phyloP scores from a whole-genome alignment of 768 basidiomycete genomes.

The Daedaleopsis sinensis region DNA sequence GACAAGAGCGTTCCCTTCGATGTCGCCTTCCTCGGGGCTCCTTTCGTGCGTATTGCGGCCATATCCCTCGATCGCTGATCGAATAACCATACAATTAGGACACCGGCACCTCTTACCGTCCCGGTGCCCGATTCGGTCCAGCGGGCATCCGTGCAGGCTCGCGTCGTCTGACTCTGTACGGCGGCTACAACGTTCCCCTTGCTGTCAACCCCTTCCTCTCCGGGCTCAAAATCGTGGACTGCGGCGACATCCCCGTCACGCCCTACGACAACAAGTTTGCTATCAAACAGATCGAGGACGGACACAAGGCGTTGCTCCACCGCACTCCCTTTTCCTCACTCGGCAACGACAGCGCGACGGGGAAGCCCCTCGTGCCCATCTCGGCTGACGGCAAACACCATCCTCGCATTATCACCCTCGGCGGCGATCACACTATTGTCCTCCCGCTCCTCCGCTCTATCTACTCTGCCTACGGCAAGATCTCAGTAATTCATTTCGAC shows the following conservation, averaged over 20 bases:
- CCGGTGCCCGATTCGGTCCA: conserved; percentile 86
- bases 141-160: conserved; percentile 82
- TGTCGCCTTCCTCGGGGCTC: conserved; percentile 82
- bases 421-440: conserved; percentile 88
- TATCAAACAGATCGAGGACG: conserved; percentile 74
- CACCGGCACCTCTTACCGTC: conserved; percentile 76
- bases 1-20: conserved; percentile 64
- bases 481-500: conserved; percentile 87
- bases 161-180: conserved; percentile 72
- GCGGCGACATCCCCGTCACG: conserved; percentile 78
- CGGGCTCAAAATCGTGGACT: conserved; percentile 73
- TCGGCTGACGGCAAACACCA: conserved; percentile 74
- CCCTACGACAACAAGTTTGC: conserved; percentile 78
- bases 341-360: conserved; percentile 64
- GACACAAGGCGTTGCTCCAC: conserved; percentile 71
- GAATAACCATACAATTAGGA: conserved; percentile 44
- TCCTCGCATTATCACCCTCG: conserved; percentile 80
- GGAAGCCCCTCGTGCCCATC: conserved; percentile 56
- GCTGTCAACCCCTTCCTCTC: conserved; percentile 70
- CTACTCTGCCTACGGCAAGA: conserved; percentile 74
- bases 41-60: conserved; percentile 53
- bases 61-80: not conserved
- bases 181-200: conserved; percentile 80
- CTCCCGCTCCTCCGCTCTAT: conserved; percentile 69
- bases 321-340: conserved; percentile 62